These are phyloP conservation scores for Caulochytrium protostelioides DNA, from an alignment of 371 early-diverging fungal genomes.

Conservation along the genomic window DNA sequence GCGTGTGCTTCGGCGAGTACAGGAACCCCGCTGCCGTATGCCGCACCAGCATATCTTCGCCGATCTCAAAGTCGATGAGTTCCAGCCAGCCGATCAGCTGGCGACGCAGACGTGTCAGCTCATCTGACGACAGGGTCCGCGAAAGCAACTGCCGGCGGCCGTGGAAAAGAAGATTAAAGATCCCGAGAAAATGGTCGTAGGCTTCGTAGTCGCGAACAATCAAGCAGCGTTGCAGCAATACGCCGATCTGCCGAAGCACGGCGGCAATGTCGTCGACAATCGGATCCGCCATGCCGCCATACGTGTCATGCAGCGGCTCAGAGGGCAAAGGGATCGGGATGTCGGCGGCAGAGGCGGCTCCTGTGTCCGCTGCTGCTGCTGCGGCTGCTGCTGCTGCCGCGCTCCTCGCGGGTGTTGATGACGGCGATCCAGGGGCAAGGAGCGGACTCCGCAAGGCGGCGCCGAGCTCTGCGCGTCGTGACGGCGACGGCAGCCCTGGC, in stretches of 20 bases:
- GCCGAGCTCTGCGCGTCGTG: not conserved
- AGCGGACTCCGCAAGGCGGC: too few relatives aligned
- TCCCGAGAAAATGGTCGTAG: slow-evolving; percentile 29
- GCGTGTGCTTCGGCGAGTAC: too few relatives aligned
- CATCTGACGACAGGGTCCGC: slow-evolving; percentile 38
- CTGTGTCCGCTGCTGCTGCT: not conserved
- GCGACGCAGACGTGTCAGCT: slow-evolving; percentile 27
- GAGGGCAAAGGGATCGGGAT: slow-evolving; percentile 7
- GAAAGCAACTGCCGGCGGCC: slow-evolving; percentile 43
- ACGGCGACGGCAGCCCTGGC: too few relatives aligned
- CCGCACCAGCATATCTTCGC: too few relatives aligned
- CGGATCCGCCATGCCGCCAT: slow-evolving; percentile 34
- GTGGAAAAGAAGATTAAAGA: slow-evolving; percentile 36
- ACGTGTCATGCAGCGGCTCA: slow-evolving; percentile 24
- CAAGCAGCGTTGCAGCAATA: slow-evolving; percentile 27
- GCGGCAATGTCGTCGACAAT: slow-evolving; percentile 46
- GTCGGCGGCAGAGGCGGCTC: not conserved
- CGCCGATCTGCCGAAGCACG: slow-evolving; percentile 41
- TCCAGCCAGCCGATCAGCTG: slow-evolving; percentile 36
- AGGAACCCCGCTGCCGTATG: too few relatives aligned
- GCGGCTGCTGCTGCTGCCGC: not conserved
- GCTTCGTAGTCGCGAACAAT: slow-evolving; percentile 27
- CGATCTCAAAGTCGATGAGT: too few relatives aligned
- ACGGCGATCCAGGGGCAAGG: too few relatives aligned
- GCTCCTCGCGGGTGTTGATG: too few relatives aligned